These are phyloP conservation scores for Pezicula rhizophila DNA, from an alignment of 2,329 filamentous ascomycete species.

Conservation along the genomic window DNA sequence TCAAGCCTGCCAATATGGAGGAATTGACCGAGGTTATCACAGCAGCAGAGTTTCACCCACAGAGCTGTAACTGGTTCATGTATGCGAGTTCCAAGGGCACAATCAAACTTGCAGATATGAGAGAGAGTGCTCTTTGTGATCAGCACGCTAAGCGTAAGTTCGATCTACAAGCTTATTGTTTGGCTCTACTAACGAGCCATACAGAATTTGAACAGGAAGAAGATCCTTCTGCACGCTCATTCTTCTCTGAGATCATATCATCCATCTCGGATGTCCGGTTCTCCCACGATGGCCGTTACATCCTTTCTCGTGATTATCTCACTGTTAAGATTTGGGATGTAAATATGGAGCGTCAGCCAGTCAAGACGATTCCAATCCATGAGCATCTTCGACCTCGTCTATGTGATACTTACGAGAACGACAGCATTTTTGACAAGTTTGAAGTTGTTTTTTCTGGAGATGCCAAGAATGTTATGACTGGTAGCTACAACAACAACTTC, in stretches of 20 bases:
- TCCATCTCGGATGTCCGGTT: constrained; percentile 99
- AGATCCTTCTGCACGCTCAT: constrained; percentile 91
- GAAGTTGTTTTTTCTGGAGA: constrained; percentile 98
- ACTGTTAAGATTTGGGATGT: constrained; percentile 99
- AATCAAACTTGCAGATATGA: constrained; percentile 98
- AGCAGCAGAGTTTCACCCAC: constrained; percentile 92
- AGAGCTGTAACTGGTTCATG: constrained; percentile 99
- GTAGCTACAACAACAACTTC: constrained; percentile 99
- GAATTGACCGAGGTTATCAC: constrained; percentile 98
- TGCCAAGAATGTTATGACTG: constrained; percentile 98
- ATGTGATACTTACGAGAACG: constrained; percentile 98
- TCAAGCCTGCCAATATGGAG: constrained; percentile 99
- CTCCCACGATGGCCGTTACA: constrained; percentile 92
- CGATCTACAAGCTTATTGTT: not conserved
- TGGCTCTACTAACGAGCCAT: constrained; percentile 11
- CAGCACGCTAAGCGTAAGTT: constrained; percentile 81
- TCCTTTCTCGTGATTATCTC: constrained; percentile 93
- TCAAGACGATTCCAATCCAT: constrained; percentile 98
- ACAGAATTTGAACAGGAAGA: constrained; percentile 98
- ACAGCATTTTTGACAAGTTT: constrained; percentile 99
- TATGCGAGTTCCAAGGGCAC: constrained; percentile 98
- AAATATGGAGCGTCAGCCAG: constrained; percentile 94
- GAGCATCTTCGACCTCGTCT: constrained; percentile 90
- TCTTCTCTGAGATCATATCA: constrained; percentile 99
- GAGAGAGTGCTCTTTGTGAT: constrained; percentile 92